phyloP scores from a whole-genome alignment of 1,284 basidiomycete genomes.

The Spongispora temasekensis region DNA sequence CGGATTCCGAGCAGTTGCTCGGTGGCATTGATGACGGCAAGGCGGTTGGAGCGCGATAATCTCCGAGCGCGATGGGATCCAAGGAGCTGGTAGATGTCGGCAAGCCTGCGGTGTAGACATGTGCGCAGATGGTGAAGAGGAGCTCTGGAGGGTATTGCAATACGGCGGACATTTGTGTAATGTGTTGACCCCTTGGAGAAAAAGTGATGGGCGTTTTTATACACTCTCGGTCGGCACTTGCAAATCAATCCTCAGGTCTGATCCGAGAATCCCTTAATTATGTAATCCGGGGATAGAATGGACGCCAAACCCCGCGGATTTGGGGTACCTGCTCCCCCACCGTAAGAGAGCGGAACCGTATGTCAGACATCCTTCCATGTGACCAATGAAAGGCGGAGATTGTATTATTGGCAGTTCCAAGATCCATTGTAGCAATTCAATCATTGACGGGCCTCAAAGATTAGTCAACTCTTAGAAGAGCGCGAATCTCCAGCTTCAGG shows the following conservation, averaged over 20 bases:
- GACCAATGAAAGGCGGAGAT: no score
- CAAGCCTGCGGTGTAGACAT: slow-evolving; percentile 63
- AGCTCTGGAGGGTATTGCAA: slow-evolving; percentile 63
- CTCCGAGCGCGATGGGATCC: slow-evolving; percentile 58
- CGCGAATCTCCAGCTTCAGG: no score
- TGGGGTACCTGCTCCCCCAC: slow-evolving; percentile 1
- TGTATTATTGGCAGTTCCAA: no score
- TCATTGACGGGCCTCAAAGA: no score
- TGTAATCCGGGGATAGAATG: slow-evolving; percentile 29
- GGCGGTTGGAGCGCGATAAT: slow-evolving; percentile 53
- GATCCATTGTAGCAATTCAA: no score
- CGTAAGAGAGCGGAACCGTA: slow-evolving; percentile 20
- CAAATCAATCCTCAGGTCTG: neutral
- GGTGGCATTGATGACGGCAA: slow-evolving; percentile 72
- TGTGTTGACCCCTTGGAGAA: neutral
- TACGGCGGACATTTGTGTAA: slow-evolving; percentile 27
- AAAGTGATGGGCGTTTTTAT: slow-evolving; percentile 21
- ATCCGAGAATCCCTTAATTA: slow-evolving; percentile 13
- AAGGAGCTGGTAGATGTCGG: slow-evolving; percentile 58
- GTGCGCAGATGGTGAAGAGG: slow-evolving; percentile 64
- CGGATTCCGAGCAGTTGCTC: slow-evolving; percentile 63
- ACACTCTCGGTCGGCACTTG: slow-evolving; percentile 31
- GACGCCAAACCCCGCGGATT: slow-evolving; percentile 5
- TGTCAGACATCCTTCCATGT: no score
- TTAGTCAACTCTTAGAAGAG: no score